Evolutionary conservation across 1,284 basidiomycete genomes (phyloP).

Genomic region (Pseudozyma thailandica): DNA sequence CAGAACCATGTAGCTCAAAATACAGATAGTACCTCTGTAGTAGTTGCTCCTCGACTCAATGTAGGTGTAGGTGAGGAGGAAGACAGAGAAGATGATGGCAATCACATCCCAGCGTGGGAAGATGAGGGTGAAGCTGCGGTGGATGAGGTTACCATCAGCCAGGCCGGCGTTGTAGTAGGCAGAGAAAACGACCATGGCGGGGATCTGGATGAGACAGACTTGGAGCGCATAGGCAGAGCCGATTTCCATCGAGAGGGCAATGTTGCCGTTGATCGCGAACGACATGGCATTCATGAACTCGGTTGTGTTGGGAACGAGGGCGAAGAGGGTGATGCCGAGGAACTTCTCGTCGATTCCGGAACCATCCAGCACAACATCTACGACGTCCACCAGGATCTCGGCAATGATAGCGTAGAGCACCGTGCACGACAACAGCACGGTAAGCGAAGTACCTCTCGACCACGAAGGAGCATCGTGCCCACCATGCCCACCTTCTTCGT

Average conservation of each 20-base stretch:
- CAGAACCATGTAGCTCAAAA: conserved; percentile 62
- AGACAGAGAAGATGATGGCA: conserved; percentile 81
- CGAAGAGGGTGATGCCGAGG: conserved; percentile 94
- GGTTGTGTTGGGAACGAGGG: conserved; percentile 96
- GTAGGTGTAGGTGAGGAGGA: conserved; percentile 98
- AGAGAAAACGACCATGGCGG: conserved; percentile 98
- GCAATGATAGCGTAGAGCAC: conserved; percentile 95
- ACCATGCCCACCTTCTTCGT: conserved; percentile 74
- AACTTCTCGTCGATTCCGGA: conserved; percentile 97
- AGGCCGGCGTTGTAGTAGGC: conserved; percentile 89
- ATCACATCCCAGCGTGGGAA: conserved; percentile 99
- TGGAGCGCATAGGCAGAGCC: conserved; percentile 98
- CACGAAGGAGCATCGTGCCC: conserved; percentile 92
- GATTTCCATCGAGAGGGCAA: conserved; percentile 95
- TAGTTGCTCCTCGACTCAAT: conserved; percentile 98
- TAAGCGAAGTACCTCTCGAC: conserved; percentile 57
- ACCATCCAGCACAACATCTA: conserved; percentile 92
- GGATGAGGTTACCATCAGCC: conserved; percentile 62
- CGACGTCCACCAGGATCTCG: conserved; percentile 92
- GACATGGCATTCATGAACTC: conserved; percentile 99
- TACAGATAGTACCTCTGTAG: conserved; percentile 67
- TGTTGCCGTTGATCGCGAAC: conserved; percentile 97
- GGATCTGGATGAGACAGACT: conserved; percentile 96
- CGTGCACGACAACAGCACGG: conserved; percentile 75
- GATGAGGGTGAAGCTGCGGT: conserved; percentile 73